Conservation (phyloP, 108 stramenopile species). For the Nannochloropsis salina region DNA sequence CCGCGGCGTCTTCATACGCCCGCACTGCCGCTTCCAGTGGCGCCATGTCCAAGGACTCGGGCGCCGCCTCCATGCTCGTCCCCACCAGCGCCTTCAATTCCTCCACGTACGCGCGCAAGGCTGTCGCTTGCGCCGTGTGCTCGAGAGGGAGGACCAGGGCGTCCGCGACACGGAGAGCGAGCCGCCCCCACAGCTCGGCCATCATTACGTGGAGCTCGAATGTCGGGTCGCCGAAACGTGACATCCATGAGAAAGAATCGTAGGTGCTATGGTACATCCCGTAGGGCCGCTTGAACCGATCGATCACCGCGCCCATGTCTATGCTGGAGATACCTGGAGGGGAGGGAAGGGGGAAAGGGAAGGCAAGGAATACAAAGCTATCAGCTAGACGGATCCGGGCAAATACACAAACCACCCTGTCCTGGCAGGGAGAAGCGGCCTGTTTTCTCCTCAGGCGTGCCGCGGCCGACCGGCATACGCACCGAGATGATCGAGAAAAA, state of each 20-base stretch:
- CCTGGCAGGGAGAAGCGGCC: no score
- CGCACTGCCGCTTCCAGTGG: constrained; percentile 34
- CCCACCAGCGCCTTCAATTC: constrained; percentile 29
- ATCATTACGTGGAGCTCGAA: constrained; percentile 53
- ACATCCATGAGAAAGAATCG: constrained; percentile 60
- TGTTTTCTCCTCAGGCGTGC: no score
- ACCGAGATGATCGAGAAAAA: constrained; percentile 62
- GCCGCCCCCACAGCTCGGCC: constrained; percentile 60
- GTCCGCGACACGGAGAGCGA: constrained; percentile 57
- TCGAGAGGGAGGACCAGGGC: constrained; percentile 56
- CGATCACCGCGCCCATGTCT: constrained; percentile 1
- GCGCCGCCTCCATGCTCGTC: not conserved
- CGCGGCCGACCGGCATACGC: not conserved
- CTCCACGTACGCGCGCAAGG: constrained; percentile 52
- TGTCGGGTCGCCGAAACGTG: constrained; percentile 44
- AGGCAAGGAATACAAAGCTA: not conserved
- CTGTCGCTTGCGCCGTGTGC: constrained; percentile 51
- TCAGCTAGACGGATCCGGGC: no score
- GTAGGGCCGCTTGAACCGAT: constrained; percentile 46
- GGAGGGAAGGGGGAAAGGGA: not conserved
- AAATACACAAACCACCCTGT: no score
- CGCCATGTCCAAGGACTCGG: constrained; percentile 30
- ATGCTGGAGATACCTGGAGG: constrained; percentile 1
- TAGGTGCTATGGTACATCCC: constrained; percentile 65
- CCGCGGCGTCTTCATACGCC: constrained; percentile 43